Base-by-base conservation (phyloP, 768 basidiomycete genomes). In the Crucibulum laeve region DNA sequence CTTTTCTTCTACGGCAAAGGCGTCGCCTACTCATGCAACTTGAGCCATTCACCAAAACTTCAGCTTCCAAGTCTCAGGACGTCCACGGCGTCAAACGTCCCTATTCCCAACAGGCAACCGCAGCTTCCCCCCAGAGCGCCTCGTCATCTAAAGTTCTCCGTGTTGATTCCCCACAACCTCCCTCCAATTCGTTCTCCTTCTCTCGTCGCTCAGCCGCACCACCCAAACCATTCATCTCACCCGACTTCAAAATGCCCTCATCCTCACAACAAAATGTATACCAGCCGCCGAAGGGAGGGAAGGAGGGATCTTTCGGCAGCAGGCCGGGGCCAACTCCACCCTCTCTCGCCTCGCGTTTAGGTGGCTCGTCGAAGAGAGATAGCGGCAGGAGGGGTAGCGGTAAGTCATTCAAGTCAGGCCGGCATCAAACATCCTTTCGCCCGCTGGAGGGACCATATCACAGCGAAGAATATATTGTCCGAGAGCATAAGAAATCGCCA, bases 11-110 rank as follows among this genome's bases (percentile, higher is more conserved):
- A 49, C 66, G 68, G 52, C 61, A 68, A 44, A 70, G 76, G 71
- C 71, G 65, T 61, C 68, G 74, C 66, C 70, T 78, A 61, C 68
- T 78, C 68, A 81, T 82, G 79, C 76, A 76, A 70, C 55, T 76
- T 54, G 71, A 78, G 62, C 61, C 35, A 36, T 13, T 67, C 21
- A 51, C 61, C 22, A 56, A 58, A 47, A 54, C 46, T 18, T 42
- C 53, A 13, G 21, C 51, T 23, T 14, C 50, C 36, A 44, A 47
- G 34, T 23, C 40, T 19, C 47, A 42, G 8, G 35, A 7, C 6
- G 8, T 42, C 36, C 50, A 51, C 26, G 47, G 52, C 45, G 52
- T 68, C 33, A 81, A 82, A 62, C 75, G 78, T 45, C 57, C 76
- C 4, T 66, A 68, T 51, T 62, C 73, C 26, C 70, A 73, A 43